Evolutionary conservation across 2,329 filamentous ascomycete genomes (phyloP).

Genomic region (Penicillium occitanis): DNA sequence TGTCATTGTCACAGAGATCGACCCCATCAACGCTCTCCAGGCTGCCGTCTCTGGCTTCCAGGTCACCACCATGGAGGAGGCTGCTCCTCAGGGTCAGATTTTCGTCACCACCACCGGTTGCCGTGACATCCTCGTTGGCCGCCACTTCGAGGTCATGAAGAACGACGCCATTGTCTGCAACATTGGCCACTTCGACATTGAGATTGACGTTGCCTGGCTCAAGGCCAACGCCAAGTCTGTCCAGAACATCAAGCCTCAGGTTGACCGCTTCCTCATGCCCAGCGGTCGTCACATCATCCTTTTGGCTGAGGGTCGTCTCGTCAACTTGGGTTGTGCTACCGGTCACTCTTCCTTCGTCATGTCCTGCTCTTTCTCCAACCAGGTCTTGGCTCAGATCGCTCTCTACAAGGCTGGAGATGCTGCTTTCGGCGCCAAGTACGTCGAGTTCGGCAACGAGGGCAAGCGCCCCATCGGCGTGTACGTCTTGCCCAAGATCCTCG

Average conservation of each 20-base stretch:
- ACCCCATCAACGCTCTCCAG: conserved; percentile 99
- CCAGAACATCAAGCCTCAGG: conserved; percentile 99
- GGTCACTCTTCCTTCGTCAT: conserved; percentile 99
- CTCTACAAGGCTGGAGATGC: conserved; percentile 90
- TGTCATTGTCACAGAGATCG: conserved; percentile 93
- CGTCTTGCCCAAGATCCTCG: conserved; percentile 96
- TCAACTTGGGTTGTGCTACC: conserved; percentile 98
- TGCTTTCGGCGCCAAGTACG: conserved; percentile 87
- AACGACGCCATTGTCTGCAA: conserved; percentile 99
- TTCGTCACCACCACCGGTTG: conserved; percentile 99
- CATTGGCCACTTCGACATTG: conserved; percentile 99
- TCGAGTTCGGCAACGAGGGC: conserved; percentile 90
- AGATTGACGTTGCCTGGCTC: conserved; percentile 99
- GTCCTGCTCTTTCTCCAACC: conserved; percentile 99
- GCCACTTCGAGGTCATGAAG: conserved; percentile 91
- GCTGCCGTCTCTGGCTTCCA: conserved; percentile 96
- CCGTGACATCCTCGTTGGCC: conserved; percentile 91
- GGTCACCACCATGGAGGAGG: conserved; percentile 98
- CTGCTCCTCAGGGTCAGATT: conserved; percentile 84
- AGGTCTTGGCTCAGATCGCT: conserved; percentile 99
- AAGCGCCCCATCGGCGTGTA: conserved; percentile 92
- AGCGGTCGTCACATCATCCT: conserved; percentile 97
- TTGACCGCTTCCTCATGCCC: conserved; percentile 95
- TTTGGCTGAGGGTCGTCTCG: conserved; percentile 94
- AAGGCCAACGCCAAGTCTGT: conserved; percentile 93